phyloP scores from a whole-genome alignment of 345 rosid genomes.

The Toxicodendron radicans region DNA sequence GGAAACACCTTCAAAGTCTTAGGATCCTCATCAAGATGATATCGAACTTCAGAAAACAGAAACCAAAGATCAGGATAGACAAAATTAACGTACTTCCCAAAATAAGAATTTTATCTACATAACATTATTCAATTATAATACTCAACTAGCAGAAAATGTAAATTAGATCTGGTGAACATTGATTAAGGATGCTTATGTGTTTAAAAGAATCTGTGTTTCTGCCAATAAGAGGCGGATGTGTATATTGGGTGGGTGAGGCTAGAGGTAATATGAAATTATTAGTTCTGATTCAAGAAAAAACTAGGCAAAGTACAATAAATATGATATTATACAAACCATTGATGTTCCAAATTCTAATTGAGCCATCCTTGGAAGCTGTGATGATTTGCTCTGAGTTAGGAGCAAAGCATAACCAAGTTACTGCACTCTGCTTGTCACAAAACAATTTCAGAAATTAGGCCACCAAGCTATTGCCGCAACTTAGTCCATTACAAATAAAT shows the following conservation, averaged over 20 bases:
- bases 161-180: neutral
- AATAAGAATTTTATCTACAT: neutral
- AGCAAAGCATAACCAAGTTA: slow-evolving; percentile 87
- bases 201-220: neutral
- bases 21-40: slow-evolving; percentile 97
- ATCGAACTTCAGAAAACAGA: slow-evolving; percentile 60
- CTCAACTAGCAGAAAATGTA: neutral
- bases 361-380: slow-evolving; percentile 92
- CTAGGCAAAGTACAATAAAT: neutral
- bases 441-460: slow-evolving; percentile 5
- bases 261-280: neutral
- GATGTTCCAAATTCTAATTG: slow-evolving; percentile 92
- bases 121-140: neutral
- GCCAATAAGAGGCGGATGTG: neutral
- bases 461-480: slow-evolving; percentile 5
- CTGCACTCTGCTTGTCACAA: slow-evolving; percentile 78
- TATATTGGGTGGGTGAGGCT: neutral
- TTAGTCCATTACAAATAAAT: neutral
- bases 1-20: slow-evolving; percentile 87
- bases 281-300: neutral
- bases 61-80: slow-evolving; percentile 19
- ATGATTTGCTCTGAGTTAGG: slow-evolving; percentile 87
- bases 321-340: slow-evolving; percentile 55
- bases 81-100: neutral
- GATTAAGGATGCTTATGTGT: neutral